Conservation (phyloP, 2,329 filamentous ascomycete genomes). For the Aspergillus costaricaensis region DNA sequence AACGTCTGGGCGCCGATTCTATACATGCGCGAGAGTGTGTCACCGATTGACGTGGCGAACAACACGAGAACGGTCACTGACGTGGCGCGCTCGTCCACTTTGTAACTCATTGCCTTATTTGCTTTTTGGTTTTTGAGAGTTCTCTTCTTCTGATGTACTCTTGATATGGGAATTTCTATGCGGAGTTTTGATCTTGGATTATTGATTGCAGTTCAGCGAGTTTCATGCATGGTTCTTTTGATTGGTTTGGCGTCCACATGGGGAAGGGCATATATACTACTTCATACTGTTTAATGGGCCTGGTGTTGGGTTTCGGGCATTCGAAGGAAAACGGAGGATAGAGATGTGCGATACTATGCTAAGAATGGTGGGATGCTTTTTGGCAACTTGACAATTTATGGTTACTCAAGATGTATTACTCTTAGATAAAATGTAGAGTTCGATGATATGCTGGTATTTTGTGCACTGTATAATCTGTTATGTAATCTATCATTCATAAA, state of each 20-base stretch:
- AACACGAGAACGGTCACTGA: slow-evolving; percentile 10
- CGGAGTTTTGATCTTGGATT: background rate
- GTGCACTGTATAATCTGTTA: too few species aligned
- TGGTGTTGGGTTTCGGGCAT: background rate
- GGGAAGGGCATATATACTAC: slow-evolving; percentile 4
- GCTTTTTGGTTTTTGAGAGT: too few species aligned
- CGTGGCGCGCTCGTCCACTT: slow-evolving; percentile 8
- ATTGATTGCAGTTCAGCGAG: slow-evolving; percentile 13
- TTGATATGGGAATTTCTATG: background rate
- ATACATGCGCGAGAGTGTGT: slow-evolving; percentile 53
- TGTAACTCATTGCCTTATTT: background rate
- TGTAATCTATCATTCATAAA: too few species aligned
- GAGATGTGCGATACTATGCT: too few species aligned
- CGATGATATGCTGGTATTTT: background rate
- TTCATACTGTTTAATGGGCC: background rate
- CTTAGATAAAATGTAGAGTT: background rate
- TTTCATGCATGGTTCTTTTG: slow-evolving; percentile 7
- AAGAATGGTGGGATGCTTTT: background rate
- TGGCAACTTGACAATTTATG: background rate
- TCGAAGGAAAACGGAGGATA: too few species aligned
- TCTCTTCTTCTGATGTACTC: background rate
- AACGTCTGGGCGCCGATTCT: slow-evolving; percentile 78
- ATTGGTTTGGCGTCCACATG: slow-evolving; percentile 4
- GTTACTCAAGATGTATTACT: too few species aligned
- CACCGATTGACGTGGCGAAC: slow-evolving; percentile 21